Evolutionary conservation across 2,329 filamentous ascomycete species (phyloP), one percentile per base, ranked within the genome.

Genomic region (Macrophomina tecta): DNA sequence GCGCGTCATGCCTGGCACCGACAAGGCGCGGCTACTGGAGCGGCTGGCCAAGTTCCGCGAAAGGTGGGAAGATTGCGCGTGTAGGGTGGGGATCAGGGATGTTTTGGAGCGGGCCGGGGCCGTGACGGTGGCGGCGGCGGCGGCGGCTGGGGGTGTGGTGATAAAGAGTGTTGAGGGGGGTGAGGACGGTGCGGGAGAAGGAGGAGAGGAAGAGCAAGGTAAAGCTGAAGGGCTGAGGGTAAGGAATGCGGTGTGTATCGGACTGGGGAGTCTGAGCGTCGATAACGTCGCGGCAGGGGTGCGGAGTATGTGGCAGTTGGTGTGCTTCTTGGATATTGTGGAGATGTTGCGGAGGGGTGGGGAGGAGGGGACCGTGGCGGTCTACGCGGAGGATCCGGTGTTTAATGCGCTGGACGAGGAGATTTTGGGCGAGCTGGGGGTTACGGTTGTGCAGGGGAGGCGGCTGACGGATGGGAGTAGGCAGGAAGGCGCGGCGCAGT

Each of bases 311-410:
- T 79, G 77, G 77, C 77, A 79, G 70, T 71, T 79, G 45, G 76
- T 78, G 7, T 61, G 78, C 52, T 78, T 79, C 60, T 42, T 74
- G 60, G 69, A 69, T 40, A 69, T 75, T 30, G 69, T 76, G 14
- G 45, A 55, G n/a, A 34, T 67, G 34, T n/a, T 67, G 48, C 2
- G 52, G 71, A 72, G 55, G 1, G 46, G 23, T 40, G 38, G 16
- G n/a, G 34, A 34, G 14, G 55, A 11, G 23, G 32, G 6, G 4
- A 14, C 16, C n/a, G 36, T 56, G 8, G n/a, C 36, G 12, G 64
- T 76, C 7, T 76, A 73, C 66, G 76, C 76, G 1, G 76, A 79
- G 68, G 77, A 79, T 53, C 77, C 77, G 1, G 70, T 72, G 6
- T 79, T 78, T 63, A 77, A 74, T 3, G 7, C 72, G 1, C 63